Evolutionary conservation across 1,284 basidiomycete species (phyloP).

Genomic region (Rhodotorula sp.): DNA sequence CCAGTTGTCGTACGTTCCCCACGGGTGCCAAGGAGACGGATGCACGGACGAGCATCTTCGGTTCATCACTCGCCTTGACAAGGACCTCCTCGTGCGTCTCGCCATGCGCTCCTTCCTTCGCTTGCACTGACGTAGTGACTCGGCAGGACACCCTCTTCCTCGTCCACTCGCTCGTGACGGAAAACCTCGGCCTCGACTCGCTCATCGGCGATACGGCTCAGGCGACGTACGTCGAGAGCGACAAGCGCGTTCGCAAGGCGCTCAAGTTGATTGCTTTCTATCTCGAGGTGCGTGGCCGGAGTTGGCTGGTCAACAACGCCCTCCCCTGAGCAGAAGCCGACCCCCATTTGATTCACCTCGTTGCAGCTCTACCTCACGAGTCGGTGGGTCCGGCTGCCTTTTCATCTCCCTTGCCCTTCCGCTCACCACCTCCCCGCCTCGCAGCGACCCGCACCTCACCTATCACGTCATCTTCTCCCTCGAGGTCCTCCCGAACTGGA

Average conservation of each 20-base stretch:
- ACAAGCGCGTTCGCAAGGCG: conserved; percentile 21
- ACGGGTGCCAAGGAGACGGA: conserved; percentile 23
- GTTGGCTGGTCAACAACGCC: too few species aligned
- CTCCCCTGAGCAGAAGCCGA: neutral
- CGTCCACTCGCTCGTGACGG: conserved; percentile 22
- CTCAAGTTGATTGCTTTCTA: conserved; percentile 32
- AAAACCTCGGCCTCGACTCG: conserved; percentile 14
- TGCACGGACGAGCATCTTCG: conserved; percentile 31
- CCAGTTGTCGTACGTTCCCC: conserved; percentile 18
- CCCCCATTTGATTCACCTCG: neutral
- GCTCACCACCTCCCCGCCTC: neutral
- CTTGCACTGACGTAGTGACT: neutral
- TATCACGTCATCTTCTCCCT: conserved; percentile 35
- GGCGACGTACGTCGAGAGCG: conserved; percentile 14
- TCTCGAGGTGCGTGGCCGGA: conserved; percentile 1
- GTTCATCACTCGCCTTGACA: conserved; percentile 30
- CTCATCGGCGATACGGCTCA: neutral
- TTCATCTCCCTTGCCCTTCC: neutral
- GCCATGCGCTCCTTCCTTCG: neutral
- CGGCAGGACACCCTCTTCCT: conserved; percentile 26
- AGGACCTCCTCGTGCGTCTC: conserved; percentile 21
- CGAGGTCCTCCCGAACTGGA: conserved; percentile 31
- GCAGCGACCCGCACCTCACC: conserved; percentile 19
- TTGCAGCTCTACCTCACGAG: conserved; percentile 18
- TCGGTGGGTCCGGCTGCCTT: neutral